Evolutionary conservation across 2,329 filamentous ascomycete species (phyloP).

Genomic region (Venturia asperata): DNA sequence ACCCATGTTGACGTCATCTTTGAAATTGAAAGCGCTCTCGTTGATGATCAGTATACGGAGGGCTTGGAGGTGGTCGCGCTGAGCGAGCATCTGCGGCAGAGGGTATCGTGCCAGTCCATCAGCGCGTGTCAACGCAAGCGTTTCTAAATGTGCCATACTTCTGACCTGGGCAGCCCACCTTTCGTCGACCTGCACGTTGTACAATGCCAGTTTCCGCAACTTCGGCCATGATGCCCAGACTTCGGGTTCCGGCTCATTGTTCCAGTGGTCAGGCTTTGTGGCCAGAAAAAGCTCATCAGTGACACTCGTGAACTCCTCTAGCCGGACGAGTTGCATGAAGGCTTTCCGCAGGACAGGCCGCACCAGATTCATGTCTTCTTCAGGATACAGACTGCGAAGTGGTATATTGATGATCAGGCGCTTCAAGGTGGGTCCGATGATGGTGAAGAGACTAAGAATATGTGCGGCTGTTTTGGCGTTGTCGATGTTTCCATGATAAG

Average conservation of each 20-base stretch:
- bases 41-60: constrained; percentile 1
- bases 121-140: constrained; percentile 39
- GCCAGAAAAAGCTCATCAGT: constrained; percentile 42
- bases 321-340: constrained; percentile 36
- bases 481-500: neutral
- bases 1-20: neutral
- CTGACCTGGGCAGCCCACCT: constrained; percentile 32
- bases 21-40: neutral
- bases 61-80: neutral
- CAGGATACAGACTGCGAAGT: constrained; percentile 38
- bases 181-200: constrained; percentile 32
- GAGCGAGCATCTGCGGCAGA: neutral
- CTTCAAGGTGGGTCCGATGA: constrained; percentile 36
- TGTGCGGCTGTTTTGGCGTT: neutral
- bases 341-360: constrained; percentile 40
- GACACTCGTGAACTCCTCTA: constrained; percentile 46
- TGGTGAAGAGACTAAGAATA: constrained; percentile 39
- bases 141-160: constrained; percentile 33
- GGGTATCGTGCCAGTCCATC: constrained; percentile 32
- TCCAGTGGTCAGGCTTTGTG: constrained; percentile 22
- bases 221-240: constrained; percentile 42
- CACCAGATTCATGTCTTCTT: constrained; percentile 36
- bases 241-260: constrained; percentile 27
- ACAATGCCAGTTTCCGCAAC: constrained; percentile 39
- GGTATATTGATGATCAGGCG: constrained; percentile 46